These are phyloP conservation scores for Blastobotrys chiropterorum DNA, from an alignment of 805 yeast genomes.

Conservation along the genomic window DNA sequence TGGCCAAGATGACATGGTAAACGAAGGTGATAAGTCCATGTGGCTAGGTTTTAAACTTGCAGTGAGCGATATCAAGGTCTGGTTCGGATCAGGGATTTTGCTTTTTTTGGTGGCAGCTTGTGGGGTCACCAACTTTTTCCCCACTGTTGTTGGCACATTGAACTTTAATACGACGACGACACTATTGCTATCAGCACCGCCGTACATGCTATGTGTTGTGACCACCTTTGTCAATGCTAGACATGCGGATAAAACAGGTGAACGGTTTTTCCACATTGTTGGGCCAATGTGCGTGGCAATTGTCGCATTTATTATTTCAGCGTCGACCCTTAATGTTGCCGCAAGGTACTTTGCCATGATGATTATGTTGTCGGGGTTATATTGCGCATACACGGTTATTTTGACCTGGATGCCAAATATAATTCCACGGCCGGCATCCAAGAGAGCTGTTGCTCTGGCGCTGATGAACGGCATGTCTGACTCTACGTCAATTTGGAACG, in stretches of 20 bases:
- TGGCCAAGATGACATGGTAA: constrained; percentile 12
- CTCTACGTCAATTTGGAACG: constrained; percentile 15
- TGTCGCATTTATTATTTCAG: constrained; percentile 15
- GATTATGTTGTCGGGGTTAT: constrained; percentile 47
- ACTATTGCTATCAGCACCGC: constrained; percentile 54
- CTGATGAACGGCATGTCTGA: constrained; percentile 43
- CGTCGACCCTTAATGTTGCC: constrained; percentile 42
- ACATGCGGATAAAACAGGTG: constrained; percentile 52
- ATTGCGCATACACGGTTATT: constrained; percentile 47
- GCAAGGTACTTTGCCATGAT: constrained; percentile 56
- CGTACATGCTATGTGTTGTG: constrained; percentile 47
- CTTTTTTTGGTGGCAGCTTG: constrained; percentile 48
- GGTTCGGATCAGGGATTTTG: constrained; percentile 15
- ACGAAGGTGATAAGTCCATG: neutral
- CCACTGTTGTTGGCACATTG: constrained; percentile 52
- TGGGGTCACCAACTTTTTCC: constrained; percentile 57
- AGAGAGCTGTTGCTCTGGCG: constrained; percentile 52
- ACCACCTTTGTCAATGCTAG: constrained; percentile 47
- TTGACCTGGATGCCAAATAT: constrained; percentile 53
- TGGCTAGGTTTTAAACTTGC: constrained; percentile 13
- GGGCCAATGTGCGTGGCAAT: constrained; percentile 41
- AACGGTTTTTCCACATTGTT: constrained; percentile 43
- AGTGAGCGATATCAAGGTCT: constrained; percentile 20
- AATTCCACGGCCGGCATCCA: constrained; percentile 52
- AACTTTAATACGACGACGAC: constrained; percentile 46